phyloP scores from a whole-genome alignment of 495 filamentous ascomycete genomes.

The Penicillium odoratum region DNA sequence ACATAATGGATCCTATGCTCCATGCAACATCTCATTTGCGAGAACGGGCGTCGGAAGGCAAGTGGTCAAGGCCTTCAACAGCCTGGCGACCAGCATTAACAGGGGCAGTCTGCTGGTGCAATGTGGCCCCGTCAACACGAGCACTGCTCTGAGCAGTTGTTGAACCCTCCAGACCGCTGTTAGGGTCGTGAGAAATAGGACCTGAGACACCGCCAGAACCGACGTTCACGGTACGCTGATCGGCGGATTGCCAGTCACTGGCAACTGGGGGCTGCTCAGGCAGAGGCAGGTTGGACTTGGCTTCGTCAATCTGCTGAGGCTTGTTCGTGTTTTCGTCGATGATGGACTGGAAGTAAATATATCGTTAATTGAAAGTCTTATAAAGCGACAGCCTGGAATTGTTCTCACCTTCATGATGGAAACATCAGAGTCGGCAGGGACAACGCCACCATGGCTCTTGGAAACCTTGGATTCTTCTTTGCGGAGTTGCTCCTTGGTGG shows the following conservation, averaged over 20 bases:
- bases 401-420: conserved; percentile 46
- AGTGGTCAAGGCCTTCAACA: conserved; percentile 49
- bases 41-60: conserved; percentile 53
- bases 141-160: conserved; percentile 61
- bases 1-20: conserved; percentile 19
- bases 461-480: conserved; percentile 51
- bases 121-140: conserved; percentile 44
- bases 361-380: neutral
- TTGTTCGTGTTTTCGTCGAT: conserved; percentile 55
- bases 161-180: conserved; percentile 60
- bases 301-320: conserved; percentile 61
- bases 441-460: conserved; percentile 39
- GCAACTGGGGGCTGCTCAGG: conserved; percentile 72
- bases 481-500: conserved; percentile 52
- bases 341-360: conserved; percentile 38
- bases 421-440: conserved; percentile 48
- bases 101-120: conserved; percentile 44
- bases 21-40: conserved; percentile 17
- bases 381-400: neutral
- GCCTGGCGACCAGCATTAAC: conserved; percentile 53
- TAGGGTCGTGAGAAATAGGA: conserved; percentile 55
- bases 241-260: conserved; percentile 75
- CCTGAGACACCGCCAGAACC: conserved; percentile 56
- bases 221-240: conserved; percentile 66
- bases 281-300: conserved; percentile 70